Percentiles rank a stretch among this genome's conserved stretches.
Evolutionary conservation across 805 yeast species (phyloP).

Genomic region (Suhomyces emberorum): DNA sequence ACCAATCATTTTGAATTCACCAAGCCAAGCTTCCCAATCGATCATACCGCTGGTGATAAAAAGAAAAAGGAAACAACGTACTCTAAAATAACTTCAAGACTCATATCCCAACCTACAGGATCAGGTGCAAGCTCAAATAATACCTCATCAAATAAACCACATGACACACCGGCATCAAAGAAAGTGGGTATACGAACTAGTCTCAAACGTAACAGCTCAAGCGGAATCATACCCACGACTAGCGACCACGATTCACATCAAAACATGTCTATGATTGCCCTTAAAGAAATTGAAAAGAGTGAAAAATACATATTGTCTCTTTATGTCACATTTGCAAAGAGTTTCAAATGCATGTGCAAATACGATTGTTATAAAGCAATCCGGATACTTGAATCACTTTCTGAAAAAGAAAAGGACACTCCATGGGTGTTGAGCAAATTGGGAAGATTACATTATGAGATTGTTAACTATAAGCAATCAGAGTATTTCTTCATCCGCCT

Average conservation of each 20-base stretch:
- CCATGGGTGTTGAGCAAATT: constrained; percentile 83
- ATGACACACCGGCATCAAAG: constrained; percentile 6
- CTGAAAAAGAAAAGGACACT: constrained; percentile 59
- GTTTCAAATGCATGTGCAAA: constrained; percentile 54
- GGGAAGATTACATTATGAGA: constrained; percentile 83
- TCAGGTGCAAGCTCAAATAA: constrained; percentile 4
- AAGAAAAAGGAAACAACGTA: constrained; percentile 32
- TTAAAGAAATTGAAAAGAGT: constrained; percentile 25
- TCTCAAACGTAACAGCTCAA: constrained; percentile 8
- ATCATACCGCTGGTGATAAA: constrained; percentile 17
- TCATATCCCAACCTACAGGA: constrained; percentile 39
- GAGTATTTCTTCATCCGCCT: constrained; percentile 60
- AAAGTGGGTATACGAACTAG: constrained; percentile 4
- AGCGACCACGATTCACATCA: neutral
- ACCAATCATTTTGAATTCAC: constrained; percentile 25
- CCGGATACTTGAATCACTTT: constrained; percentile 60
- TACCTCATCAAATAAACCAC: constrained; percentile 1
- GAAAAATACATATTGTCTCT: constrained; percentile 46
- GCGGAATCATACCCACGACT: constrained; percentile 5
- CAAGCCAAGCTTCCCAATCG: constrained; percentile 26
- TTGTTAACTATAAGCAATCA: constrained; percentile 78
- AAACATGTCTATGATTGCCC: constrained; percentile 7
- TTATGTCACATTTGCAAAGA: constrained; percentile 55
- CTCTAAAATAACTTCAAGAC: constrained; percentile 46
- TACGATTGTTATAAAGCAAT: constrained; percentile 83